Conservation (phyloP, 2,329 filamentous ascomycete genomes). For the Lasiodiplodia hormozganensis region DNA sequence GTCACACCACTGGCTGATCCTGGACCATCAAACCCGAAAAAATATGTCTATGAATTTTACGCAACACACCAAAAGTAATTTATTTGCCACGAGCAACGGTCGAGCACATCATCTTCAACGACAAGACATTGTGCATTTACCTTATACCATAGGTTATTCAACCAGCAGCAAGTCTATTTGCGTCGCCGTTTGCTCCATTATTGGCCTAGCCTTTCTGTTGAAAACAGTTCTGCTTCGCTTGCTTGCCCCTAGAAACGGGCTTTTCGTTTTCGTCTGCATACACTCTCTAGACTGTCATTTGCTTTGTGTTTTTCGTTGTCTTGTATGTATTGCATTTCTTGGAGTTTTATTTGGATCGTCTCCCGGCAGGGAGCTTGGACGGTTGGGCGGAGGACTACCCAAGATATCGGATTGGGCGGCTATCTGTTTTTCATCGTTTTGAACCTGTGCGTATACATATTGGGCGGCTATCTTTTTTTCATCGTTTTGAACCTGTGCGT, state of each 20-base stretch:
- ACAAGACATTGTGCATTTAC: background rate
- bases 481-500: background rate
- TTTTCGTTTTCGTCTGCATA: background rate
- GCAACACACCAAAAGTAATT: background rate
- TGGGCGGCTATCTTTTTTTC: background rate
- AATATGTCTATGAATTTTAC: background rate
- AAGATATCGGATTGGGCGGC: background rate
- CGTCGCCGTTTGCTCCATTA: background rate
- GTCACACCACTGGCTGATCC: background rate
- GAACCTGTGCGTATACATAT: background rate
- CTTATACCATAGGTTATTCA: background rate
- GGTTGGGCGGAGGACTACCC: background rate
- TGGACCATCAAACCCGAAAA: background rate
- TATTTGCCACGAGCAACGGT: conserved; percentile 2
- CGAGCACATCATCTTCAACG: background rate
- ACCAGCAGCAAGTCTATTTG: background rate
- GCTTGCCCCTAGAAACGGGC: conserved; percentile 2
- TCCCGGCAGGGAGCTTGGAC: background rate
- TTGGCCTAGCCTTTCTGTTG: background rate
- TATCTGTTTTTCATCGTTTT: background rate
- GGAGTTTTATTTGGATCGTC: background rate
- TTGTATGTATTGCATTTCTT: background rate
- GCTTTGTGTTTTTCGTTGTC: background rate
- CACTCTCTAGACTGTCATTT: background rate
- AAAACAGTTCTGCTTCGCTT: background rate